phyloP scores from a whole-genome alignment of 2,329 filamentous ascomycete species.

The Monilinia aucupariae region DNA sequence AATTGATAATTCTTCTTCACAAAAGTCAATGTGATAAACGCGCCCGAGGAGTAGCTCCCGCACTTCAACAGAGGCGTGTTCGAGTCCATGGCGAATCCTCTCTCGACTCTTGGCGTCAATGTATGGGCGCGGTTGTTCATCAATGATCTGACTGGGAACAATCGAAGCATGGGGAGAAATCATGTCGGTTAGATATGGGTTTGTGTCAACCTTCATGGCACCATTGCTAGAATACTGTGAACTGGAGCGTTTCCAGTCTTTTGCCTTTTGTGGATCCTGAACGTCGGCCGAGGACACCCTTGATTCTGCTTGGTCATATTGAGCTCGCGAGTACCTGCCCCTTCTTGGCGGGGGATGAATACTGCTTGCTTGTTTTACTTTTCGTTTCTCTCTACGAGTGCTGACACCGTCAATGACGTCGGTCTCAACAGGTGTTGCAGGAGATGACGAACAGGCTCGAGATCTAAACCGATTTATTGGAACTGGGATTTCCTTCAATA shows the following conservation, averaged over 20 bases:
- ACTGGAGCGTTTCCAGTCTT: background rate
- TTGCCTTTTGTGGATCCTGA: background rate
- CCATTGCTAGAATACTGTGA: background rate
- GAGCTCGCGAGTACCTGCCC: background rate
- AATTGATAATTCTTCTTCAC: slow-evolving; percentile 17
- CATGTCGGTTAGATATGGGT: background rate
- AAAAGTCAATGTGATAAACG: slow-evolving; percentile 24
- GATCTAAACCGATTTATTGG: background rate
- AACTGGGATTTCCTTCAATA: background rate
- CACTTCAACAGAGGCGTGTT: slow-evolving; percentile 9
- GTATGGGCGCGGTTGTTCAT: slow-evolving; percentile 16
- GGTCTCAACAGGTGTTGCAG: background rate
- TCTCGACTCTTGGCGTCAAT: slow-evolving; percentile 9
- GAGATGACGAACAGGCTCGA: background rate
- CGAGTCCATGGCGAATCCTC: slow-evolving; percentile 17
- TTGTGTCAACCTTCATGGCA: background rate
- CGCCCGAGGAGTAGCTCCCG: background rate
- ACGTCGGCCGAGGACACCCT: background rate
- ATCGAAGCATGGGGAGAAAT: background rate
- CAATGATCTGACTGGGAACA: background rate
- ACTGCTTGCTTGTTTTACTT: background rate
- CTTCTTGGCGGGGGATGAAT: background rate
- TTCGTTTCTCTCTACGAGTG: background rate
- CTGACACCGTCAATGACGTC: background rate
- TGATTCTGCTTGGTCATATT: background rate